Base-by-base conservation (phyloP, 371 early-diverging fungal species). In the Smittium culicis region DNA sequence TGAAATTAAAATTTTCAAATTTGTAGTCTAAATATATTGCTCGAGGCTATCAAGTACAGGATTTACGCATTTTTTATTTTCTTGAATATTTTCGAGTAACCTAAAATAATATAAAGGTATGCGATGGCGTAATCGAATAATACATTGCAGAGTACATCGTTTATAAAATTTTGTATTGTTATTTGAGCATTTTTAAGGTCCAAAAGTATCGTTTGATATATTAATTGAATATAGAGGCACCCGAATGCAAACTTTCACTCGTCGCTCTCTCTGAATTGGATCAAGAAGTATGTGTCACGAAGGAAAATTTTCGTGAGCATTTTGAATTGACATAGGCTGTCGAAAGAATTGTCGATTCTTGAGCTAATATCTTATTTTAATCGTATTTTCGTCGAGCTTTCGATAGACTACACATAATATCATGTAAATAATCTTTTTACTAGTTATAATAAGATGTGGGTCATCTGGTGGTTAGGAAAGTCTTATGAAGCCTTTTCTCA, bases 21-120 rank as follows among this genome's bases (percentile, higher is more conserved):
- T 83, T 83, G 60, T n/a, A 59, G 60, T 59, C 5, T 11, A 59
- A 32, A 11, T 32, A 20, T 29, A 11, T 59, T 0, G 67, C 70
- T 24, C 31, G 1, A 85, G 71, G 11, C 68, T 32, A 0, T 72
- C 16, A 0, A 84, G 65, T 0, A 83, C 79, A 1, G 33, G 31
- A 1, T 65, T 33, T 14, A 82, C 57, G 63, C 84, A 78, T 11
- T 59, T 1, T 2, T 65, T 34, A 61, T 85, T 83, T 30, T 83
- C 79, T 17, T 79, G 73, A 27, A 34, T 5, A 72, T 75, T 11
- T 74, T 61, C 11, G 78, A 78, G 64, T 72, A 85, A 27, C 87
- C 80, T 0, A 85, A 65, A 0, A 85, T 80, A 66, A 84, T 80
- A 66, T 87, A 83, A 0, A 86, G 55, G 45, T 82, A 86, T 0